Percentiles rank a stretch among this genome's conserved stretches.
phyloP scores from a whole-genome alignment of 345 rosid genomes.

The Lenwebbia sp. region DNA sequence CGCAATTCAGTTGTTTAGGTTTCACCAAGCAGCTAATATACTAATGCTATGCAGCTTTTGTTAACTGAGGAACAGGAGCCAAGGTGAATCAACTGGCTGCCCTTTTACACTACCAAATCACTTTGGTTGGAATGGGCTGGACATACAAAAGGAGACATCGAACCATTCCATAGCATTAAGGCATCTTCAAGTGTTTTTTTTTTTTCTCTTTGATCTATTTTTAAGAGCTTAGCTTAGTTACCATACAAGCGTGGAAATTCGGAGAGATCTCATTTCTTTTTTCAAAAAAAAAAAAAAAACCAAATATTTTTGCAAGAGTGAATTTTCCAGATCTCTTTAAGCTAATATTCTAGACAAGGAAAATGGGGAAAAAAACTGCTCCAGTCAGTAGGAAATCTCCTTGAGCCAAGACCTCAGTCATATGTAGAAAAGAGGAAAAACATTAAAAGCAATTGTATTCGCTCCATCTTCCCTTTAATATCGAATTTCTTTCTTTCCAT shows the following conservation, averaged over 20 bases:
- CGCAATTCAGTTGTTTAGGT: background rate
- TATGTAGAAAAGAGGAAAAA: background rate
- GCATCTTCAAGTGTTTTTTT: no score
- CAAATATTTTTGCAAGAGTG: no score
- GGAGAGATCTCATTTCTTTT: no score
- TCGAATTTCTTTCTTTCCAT: no score
- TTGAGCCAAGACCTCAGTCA: background rate
- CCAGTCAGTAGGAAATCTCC: accelerated
- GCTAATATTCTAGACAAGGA: background rate
- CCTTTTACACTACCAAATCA: background rate
- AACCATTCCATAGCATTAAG: background rate
- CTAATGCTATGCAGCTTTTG: background rate
- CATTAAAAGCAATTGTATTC: no score
- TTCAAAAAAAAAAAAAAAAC: no score
- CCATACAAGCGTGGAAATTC: background rate
- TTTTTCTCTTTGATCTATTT: background rate
- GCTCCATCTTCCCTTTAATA: no score
- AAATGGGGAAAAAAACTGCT: background rate
- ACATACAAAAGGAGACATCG: background rate
- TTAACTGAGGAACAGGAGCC: background rate
- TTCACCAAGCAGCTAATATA: background rate
- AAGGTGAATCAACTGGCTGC: background rate
- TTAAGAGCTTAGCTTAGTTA: background rate
- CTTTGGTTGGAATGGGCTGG: background rate
- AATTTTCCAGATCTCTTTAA: no score